Percentiles rank a stretch among this genome's conserved stretches.
These are phyloP conservation scores for Ascocoryne sarcoides DNA, from an alignment of 2,329 filamentous ascomycete species.

Conservation along the genomic window DNA sequence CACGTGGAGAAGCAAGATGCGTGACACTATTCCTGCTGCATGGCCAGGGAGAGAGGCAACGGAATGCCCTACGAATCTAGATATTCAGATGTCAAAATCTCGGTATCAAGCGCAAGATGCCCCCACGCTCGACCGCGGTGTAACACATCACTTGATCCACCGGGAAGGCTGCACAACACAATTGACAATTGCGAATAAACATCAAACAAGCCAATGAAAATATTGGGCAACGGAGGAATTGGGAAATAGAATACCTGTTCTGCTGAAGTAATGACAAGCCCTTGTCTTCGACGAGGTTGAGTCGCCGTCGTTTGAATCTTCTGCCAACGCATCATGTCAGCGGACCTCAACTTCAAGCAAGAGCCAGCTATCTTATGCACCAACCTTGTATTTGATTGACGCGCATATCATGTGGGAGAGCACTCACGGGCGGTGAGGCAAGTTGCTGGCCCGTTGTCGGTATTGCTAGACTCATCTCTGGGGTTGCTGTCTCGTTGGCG, in stretches of 20 bases:
- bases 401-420: conserved; percentile 10
- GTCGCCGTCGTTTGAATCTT: conserved; percentile 17
- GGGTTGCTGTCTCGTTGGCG: not conserved
- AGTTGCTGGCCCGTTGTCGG: conserved; percentile 12
- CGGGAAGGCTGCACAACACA: conserved; percentile 24
- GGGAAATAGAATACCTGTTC: conserved; percentile 20
- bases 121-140: conserved; percentile 15
- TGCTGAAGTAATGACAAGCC: conserved; percentile 26
- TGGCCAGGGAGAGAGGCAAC: conserved; percentile 7
- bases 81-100: too few relatives aligned
- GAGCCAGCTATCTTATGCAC: conserved; percentile 13
- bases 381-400: conserved; percentile 12
- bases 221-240: conserved; percentile 16
- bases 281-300: conserved; percentile 20
- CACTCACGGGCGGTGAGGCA: conserved; percentile 10
- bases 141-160: conserved; percentile 24
- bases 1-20: conserved; percentile 20
- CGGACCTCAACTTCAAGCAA: conserved; percentile 15
- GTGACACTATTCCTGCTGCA: conserved; percentile 12
- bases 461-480: not conserved
- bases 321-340: conserved; percentile 24
- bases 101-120: conserved; percentile 9
- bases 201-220: conserved; percentile 22
- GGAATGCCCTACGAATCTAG: conserved; percentile 10
- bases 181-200: conserved; percentile 17